phyloP scores from a whole-genome alignment of 2,329 filamentous ascomycete genomes.

The Colletotrichum spaethianum region DNA sequence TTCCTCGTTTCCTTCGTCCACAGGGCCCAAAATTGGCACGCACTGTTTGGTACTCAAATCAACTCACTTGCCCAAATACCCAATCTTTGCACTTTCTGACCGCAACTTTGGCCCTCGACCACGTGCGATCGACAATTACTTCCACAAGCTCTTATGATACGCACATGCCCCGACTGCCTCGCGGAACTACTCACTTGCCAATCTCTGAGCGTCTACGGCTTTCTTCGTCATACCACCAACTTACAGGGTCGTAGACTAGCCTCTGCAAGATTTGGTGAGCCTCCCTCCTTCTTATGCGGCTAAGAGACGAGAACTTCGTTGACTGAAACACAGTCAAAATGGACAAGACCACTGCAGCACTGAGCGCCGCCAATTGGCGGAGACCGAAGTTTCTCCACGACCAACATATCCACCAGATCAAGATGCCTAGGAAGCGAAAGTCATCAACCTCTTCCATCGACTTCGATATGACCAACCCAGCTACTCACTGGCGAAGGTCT shows the following conservation, averaged over 20 bases:
- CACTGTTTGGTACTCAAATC: not conserved
- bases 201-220: not conserved
- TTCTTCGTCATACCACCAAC: not conserved
- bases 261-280: not conserved
- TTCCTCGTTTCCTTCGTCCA: not conserved
- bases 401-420: not conserved
- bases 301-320: not conserved
- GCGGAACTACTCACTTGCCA: not conserved
- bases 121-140: too few relatives aligned
- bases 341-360: slow-evolving; percentile 16
- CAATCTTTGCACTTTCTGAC: not conserved
- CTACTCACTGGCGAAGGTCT: slow-evolving; percentile 25
- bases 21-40: not conserved
- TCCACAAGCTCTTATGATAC: not conserved
- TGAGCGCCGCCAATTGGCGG: slow-evolving; percentile 29
- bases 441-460: slow-evolving; percentile 3
- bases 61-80: not conserved
- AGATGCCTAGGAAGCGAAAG: slow-evolving; percentile 11
- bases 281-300: not conserved
- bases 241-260: not conserved
- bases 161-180: not conserved
- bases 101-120: not conserved
- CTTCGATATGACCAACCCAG: slow-evolving; percentile 18
- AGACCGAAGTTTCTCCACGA: not conserved
- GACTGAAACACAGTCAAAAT: not conserved